Conservation (phyloP, 2,329 filamentous ascomycete genomes). For the Tolypocladium sp. region DNA sequence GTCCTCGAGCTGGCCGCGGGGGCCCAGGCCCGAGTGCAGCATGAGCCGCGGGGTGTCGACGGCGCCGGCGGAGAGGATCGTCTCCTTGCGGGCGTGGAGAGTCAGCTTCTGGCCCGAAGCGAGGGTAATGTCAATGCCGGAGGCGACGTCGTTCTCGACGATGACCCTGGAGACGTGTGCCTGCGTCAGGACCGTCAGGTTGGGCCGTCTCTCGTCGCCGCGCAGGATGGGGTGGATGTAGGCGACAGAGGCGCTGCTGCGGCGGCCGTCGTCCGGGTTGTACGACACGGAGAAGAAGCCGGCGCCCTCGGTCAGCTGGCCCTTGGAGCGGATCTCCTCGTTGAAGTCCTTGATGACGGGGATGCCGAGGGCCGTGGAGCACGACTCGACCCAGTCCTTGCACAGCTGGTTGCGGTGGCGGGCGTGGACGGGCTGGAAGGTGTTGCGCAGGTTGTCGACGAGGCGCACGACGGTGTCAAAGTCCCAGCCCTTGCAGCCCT, state of each 20-base stretch:
- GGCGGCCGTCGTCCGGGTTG: slow-evolving; percentile 78
- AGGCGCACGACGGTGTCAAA: slow-evolving; percentile 78
- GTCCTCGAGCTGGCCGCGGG: slow-evolving; percentile 40
- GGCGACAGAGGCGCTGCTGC: slow-evolving; percentile 80
- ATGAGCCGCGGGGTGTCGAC: slow-evolving; percentile 69
- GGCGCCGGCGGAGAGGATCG: slow-evolving; percentile 70
- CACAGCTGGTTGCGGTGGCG: slow-evolving; percentile 85
- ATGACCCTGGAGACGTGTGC: slow-evolving; percentile 81
- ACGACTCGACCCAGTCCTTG: slow-evolving; percentile 80
- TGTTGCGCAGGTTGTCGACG: slow-evolving; percentile 78
- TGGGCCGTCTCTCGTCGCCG: slow-evolving; percentile 72
- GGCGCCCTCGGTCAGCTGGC: slow-evolving; percentile 64
- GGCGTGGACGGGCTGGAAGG: slow-evolving; percentile 79
- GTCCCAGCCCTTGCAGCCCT: slow-evolving; percentile 77
- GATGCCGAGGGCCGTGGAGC: slow-evolving; percentile 69
- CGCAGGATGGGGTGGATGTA: slow-evolving; percentile 88
- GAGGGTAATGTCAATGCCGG: slow-evolving; percentile 60
- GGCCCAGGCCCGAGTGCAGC: slow-evolving; percentile 48
- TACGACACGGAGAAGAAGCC: slow-evolving; percentile 90
- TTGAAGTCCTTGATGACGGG: slow-evolving; percentile 83
- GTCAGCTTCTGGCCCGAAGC: slow-evolving; percentile 42
- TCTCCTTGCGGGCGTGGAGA: slow-evolving; percentile 63
- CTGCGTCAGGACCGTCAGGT: slow-evolving; percentile 79
- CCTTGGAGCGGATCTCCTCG: slow-evolving; percentile 65
- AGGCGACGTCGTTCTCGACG: slow-evolving; percentile 58